Conservation (phyloP, 768 basidiomycete species). For the Leccinum longicurvipes region DNA sequence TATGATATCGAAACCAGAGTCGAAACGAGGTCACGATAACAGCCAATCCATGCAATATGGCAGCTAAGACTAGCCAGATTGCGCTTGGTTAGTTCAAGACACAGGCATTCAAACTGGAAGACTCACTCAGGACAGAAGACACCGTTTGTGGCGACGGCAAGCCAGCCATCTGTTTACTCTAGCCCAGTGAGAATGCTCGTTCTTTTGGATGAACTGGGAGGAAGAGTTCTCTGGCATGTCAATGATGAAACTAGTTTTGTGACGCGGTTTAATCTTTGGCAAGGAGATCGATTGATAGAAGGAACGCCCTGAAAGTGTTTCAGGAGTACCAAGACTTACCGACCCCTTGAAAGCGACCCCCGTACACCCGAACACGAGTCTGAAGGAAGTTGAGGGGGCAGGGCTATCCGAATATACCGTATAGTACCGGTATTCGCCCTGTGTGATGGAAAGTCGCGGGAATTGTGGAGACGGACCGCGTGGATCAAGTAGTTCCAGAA, state of each 20-base stretch:
- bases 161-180: conserved; percentile 3
- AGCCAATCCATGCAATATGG: conserved; percentile 19
- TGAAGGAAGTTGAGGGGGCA: neutral
- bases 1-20: conserved; percentile 24
- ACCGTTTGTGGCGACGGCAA: conserved; percentile 10
- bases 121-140: conserved; percentile 19
- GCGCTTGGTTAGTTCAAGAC: neutral
- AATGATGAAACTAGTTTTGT: neutral
- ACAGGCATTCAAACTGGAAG: neutral
- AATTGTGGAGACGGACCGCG: neutral
- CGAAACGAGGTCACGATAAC: conserved; percentile 24
- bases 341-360: neutral
- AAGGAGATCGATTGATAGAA: neutral
- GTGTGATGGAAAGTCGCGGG: neutral
- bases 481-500: neutral
- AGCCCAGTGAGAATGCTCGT: neutral
- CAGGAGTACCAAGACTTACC: neutral
- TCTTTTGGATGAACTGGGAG: neutral
- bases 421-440: no score
- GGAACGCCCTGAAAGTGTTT: conserved; percentile 1
- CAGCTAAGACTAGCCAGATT: conserved; percentile 12
- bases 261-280: neutral
- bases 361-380: neutral
- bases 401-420: neutral
- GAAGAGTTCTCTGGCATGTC: neutral